Evolutionary conservation across 1,284 basidiomycete genomes (phyloP).

Genomic region (Rhodotorula sp.): DNA sequence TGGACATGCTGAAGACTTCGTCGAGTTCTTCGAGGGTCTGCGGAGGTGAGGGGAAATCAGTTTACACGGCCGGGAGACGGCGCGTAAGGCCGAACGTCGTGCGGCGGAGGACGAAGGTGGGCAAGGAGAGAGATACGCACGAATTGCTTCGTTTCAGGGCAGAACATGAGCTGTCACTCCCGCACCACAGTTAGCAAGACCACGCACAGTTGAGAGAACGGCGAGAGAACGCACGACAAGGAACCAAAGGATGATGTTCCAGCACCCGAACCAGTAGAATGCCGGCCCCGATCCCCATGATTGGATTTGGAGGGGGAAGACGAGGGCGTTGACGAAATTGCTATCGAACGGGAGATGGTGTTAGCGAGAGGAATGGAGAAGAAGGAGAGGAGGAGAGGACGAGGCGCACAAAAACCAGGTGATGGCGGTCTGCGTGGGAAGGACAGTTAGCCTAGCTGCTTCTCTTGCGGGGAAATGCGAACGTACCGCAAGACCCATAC

Average conservation of each 20-base stretch:
- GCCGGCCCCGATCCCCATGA: slow-evolving; percentile 33
- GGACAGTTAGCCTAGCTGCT: not conserved
- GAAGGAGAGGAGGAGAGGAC: not conserved
- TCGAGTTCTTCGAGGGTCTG: slow-evolving; percentile 64
- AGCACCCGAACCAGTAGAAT: slow-evolving; percentile 42
- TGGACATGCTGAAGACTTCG: slow-evolving; percentile 55
- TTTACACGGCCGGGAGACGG: slow-evolving; percentile 56
- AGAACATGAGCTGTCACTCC: slow-evolving; percentile 25
- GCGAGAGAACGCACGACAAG: slow-evolving; percentile 29
- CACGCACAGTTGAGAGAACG: too few relatives aligned
- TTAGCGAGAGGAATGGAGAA: too few relatives aligned
- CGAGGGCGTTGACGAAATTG: slow-evolving; percentile 17
- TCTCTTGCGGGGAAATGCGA: not conserved
- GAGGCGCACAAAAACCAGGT: slow-evolving; percentile 46
- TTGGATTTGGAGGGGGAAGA: slow-evolving; percentile 6
- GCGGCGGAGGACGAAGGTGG: not conserved
- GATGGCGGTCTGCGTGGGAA: slow-evolving; percentile 49
- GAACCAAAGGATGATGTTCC: slow-evolving; percentile 41
- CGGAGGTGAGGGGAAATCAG: slow-evolving; percentile 47
- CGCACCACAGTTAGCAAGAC: too few relatives aligned
- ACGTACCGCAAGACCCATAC: slow-evolving; percentile 54
- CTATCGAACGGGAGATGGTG: too few relatives aligned
- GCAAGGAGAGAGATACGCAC: slow-evolving; percentile 53
- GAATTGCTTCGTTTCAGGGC: slow-evolving; percentile 43
- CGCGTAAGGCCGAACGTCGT: slow-evolving; percentile 45